A percentile compares a stretch with the other conserved stretches of the same genome.
These are phyloP conservation scores for Silene uniflora DNA, from an alignment of 148 eudicot genomes.

Conservation along the genomic window DNA sequence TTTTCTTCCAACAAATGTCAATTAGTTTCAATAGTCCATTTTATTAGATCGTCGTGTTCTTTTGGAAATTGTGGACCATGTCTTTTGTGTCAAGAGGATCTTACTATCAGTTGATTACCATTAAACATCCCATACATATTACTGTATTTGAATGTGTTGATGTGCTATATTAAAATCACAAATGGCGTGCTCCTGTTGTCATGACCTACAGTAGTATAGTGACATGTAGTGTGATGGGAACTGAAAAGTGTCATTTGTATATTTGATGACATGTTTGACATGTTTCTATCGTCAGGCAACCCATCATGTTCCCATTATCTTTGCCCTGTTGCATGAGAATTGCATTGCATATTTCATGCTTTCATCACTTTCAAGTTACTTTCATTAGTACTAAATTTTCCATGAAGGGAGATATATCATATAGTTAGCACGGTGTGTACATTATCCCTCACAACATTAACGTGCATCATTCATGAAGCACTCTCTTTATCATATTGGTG, in stretches of 20 bases:
- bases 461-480: slow-evolving; percentile 8
- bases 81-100: background rate
- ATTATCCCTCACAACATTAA: background rate
- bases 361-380: background rate
- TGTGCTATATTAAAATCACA: no score
- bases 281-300: background rate
- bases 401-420: background rate
- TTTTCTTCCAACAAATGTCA: background rate
- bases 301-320: background rate
- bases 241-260: background rate
- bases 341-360: slow-evolving; percentile 10
- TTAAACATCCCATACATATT: no score
- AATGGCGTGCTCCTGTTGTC: background rate
- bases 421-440: background rate
- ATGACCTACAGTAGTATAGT: background rate
- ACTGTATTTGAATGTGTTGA: no score
- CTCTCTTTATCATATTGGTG: background rate
- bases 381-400: no score
- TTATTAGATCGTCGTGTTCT: background rate
- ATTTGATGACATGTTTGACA: background rate
- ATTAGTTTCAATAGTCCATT: background rate
- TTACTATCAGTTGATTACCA: no score
- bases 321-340: background rate
- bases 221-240: background rate
- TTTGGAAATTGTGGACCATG: background rate